These are phyloP conservation scores for Dryas integrifolia DNA, from an alignment of 331 rosid species.

Conservation along the genomic window DNA sequence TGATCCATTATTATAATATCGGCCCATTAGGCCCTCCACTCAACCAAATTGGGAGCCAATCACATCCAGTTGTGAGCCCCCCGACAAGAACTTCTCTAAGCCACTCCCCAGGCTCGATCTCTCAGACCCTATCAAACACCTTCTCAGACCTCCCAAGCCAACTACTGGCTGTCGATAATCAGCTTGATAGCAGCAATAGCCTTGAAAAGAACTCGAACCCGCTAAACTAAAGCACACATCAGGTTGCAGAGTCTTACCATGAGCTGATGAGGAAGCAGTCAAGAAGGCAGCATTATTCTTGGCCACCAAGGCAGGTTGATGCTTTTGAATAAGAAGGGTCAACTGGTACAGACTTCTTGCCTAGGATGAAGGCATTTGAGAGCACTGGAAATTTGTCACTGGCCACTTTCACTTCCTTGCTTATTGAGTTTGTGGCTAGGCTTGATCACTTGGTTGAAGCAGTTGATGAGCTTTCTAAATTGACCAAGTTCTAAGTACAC, in stretches of 20 bases:
- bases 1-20: too few species aligned
- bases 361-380: slow-evolving; percentile 51
- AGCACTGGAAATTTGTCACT: slow-evolving; percentile 60
- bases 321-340: slow-evolving; percentile 46
- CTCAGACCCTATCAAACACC: slow-evolving; percentile 29
- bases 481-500: slow-evolving; percentile 57
- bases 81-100: slow-evolving; percentile 33
- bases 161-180: not conserved
- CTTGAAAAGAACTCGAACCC: slow-evolving; percentile 25
- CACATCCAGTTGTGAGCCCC: slow-evolving; percentile 30
- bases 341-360: slow-evolving; percentile 23
- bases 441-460: slow-evolving; percentile 70
- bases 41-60: not conserved
- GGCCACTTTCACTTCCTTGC: slow-evolving; percentile 60
- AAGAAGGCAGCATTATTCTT: slow-evolving; percentile 58
- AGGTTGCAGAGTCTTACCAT: slow-evolving; percentile 34
- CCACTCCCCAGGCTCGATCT: slow-evolving; percentile 30
- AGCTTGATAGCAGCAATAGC: slow-evolving; percentile 22
- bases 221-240: slow-evolving; percentile 19
- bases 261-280: slow-evolving; percentile 50
- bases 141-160: slow-evolving; percentile 18
- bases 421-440: slow-evolving; percentile 73
- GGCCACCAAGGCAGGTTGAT: slow-evolving; percentile 61
- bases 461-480: slow-evolving; percentile 58
- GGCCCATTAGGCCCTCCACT: too few species aligned